Conservation (phyloP, 495 filamentous ascomycete genomes). For the Tuber umbilicatum region DNA sequence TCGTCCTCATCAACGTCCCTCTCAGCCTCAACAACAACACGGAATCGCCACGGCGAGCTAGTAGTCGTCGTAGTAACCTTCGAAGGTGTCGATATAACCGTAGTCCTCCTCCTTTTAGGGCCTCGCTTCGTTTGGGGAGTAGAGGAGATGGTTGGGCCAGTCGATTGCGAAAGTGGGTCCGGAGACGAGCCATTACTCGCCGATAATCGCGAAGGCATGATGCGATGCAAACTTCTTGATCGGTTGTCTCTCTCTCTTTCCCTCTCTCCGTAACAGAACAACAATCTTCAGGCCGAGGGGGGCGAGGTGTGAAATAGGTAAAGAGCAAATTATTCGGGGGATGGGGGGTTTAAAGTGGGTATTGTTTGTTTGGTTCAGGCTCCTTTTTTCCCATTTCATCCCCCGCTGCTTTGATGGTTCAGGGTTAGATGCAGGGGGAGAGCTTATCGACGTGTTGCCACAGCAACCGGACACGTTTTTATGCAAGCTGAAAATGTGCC, state of each 20-base stretch:
- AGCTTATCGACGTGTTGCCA: slow-evolving; percentile 4
- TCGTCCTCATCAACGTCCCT: slow-evolving; percentile 47
- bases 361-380: slow-evolving; percentile 2
- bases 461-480: background rate
- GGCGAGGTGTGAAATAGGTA: background rate
- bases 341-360: background rate
- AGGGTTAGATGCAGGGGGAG: slow-evolving; percentile 1
- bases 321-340: background rate
- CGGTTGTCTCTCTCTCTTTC: background rate
- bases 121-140: slow-evolving; percentile 13
- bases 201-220: slow-evolving; percentile 1
- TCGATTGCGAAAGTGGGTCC: slow-evolving; percentile 31
- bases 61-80: slow-evolving; percentile 24
- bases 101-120: slow-evolving; percentile 9
- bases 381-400: background rate
- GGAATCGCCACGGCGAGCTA: slow-evolving; percentile 52
- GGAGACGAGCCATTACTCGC: slow-evolving; percentile 25
- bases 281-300: background rate
- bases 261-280: background rate
- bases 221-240: background rate
- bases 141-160: slow-evolving; percentile 27
- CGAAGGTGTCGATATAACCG: background rate
- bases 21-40: slow-evolving; percentile 55
- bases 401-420: background rate
- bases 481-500: background rate